Percentiles rank a stretch among this genome's conserved stretches.
phyloP scores from a whole-genome alignment of 352 stramenopile species.

The Globisporangium parvum region DNA sequence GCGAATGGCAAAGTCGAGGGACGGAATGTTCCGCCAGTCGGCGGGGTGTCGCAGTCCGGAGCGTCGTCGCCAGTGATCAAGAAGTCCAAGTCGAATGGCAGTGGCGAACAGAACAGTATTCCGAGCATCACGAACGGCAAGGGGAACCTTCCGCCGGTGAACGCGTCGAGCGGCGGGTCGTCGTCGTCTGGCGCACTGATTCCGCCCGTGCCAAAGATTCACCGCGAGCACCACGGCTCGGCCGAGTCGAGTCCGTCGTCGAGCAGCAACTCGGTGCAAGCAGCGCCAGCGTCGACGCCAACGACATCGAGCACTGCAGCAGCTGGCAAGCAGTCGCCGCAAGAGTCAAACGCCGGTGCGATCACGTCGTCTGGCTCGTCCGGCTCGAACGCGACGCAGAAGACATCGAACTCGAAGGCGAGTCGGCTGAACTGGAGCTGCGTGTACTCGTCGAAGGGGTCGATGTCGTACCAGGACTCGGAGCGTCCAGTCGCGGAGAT shows the following conservation, averaged over 20 bases:
- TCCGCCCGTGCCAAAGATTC: constrained; percentile 50
- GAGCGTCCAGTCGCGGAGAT: constrained; percentile 80
- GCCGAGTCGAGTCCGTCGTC: constrained; percentile 51
- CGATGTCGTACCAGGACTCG: constrained; percentile 65
- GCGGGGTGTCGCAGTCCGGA: constrained; percentile 23
- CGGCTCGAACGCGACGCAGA: constrained; percentile 51
- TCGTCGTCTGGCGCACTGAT: constrained; percentile 23
- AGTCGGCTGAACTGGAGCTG: constrained; percentile 85
- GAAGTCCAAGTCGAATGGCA: constrained; percentile 67
- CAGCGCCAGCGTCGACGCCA: constrained; percentile 23
- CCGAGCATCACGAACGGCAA: constrained; percentile 72
- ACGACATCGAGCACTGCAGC: constrained; percentile 16
- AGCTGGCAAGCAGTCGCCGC: constrained; percentile 16
- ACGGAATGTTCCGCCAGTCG: constrained; percentile 18
- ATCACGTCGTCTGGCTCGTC: constrained; percentile 25
- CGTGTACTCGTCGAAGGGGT: constrained; percentile 69
- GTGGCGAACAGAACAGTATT: constrained; percentile 35
- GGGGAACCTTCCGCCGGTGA: constrained; percentile 40
- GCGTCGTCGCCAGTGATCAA: constrained; percentile 63
- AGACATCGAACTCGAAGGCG: constrained; percentile 73
- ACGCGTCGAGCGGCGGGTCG: constrained; percentile 10
- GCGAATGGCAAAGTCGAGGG: constrained; percentile 50
- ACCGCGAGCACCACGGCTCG: constrained; percentile 43
- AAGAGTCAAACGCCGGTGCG: constrained; percentile 14
- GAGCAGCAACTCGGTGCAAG: constrained; percentile 21